phyloP scores from a whole-genome alignment of 805 yeast species.

The Metschnikowia colocasiae region DNA sequence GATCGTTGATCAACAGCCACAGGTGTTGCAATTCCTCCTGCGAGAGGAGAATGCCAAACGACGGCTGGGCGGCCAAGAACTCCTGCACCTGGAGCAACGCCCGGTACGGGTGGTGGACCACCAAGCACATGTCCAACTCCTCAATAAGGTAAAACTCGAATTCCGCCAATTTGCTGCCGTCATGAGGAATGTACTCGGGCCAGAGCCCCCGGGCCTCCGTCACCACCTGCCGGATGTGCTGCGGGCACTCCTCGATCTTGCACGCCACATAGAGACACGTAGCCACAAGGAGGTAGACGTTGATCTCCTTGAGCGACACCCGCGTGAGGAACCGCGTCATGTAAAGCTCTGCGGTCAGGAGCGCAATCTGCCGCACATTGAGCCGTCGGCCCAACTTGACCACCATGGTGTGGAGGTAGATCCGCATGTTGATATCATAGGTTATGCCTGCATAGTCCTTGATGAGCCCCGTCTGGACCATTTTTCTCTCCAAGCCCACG shows the following conservation, averaged over 20 bases:
- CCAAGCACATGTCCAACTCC: conserved; percentile 69
- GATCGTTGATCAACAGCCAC: conserved; percentile 89
- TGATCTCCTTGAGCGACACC: conserved; percentile 75
- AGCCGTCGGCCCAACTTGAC: conserved; percentile 76
- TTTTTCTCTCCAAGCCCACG: conserved; percentile 37
- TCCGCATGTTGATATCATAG: conserved; percentile 62
- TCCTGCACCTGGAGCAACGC: conserved; percentile 53
- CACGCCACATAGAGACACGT: conserved; percentile 87
- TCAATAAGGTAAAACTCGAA: conserved; percentile 92
- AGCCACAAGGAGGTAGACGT: conserved; percentile 74
- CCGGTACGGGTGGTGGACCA: conserved; percentile 75
- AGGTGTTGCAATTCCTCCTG: conserved; percentile 75
- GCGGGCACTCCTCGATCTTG: conserved; percentile 94
- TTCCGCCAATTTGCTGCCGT: conserved; percentile 87
- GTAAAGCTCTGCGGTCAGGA: conserved; percentile 87
- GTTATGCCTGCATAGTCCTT: conserved; percentile 44
- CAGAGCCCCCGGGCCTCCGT: conserved; percentile 84
- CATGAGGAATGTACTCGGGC: conserved; percentile 94
- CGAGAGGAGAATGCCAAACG: conserved; percentile 36
- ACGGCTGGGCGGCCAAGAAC: conserved; percentile 33
- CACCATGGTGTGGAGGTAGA: conserved; percentile 72
- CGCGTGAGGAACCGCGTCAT: conserved; percentile 70
- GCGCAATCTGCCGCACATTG: conserved; percentile 73
- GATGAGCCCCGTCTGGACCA: conserved; percentile 42
- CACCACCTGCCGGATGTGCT: conserved; percentile 79